These are phyloP conservation scores for Thelonectria blattea DNA, from an alignment of 2,329 filamentous ascomycete genomes.

Conservation along the genomic window DNA sequence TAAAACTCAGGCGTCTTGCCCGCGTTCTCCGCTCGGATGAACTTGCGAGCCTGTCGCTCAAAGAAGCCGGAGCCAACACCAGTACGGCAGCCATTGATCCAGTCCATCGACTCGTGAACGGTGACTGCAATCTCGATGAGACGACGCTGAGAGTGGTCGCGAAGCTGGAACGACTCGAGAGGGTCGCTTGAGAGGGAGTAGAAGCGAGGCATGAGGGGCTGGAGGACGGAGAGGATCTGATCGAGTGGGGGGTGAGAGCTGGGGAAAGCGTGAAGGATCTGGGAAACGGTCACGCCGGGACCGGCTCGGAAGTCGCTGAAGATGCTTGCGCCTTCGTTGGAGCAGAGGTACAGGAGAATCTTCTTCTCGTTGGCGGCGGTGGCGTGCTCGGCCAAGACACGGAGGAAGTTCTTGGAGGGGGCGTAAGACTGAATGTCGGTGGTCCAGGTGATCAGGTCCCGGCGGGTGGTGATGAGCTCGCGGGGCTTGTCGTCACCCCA, in stretches of 20 bases:
- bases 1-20: slow-evolving; percentile 70
- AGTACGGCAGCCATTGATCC: slow-evolving; percentile 73
- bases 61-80: slow-evolving; percentile 94
- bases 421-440: slow-evolving; percentile 91
- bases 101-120: slow-evolving; percentile 85
- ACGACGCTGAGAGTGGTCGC: slow-evolving; percentile 74
- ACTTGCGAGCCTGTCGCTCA: slow-evolving; percentile 79
- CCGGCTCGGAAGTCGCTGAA: slow-evolving; percentile 96
- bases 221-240: slow-evolving; percentile 77
- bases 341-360: slow-evolving; percentile 83
- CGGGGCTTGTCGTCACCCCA: slow-evolving; percentile 91
- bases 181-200: slow-evolving; percentile 98
- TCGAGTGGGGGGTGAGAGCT: slow-evolving; percentile 89
- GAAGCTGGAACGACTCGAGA: slow-evolving; percentile 72
- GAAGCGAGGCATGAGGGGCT: slow-evolving; percentile 94
- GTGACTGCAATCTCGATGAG: slow-evolving; percentile 97
- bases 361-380: slow-evolving; percentile 83
- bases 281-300: slow-evolving; percentile 82
- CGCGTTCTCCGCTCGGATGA: slow-evolving; percentile 69
- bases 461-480: slow-evolving; percentile 85
- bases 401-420: slow-evolving; percentile 85
- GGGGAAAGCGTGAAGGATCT: slow-evolving; percentile 90
- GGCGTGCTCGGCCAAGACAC: slow-evolving; percentile 85
- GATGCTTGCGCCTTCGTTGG: slow-evolving; percentile 85
- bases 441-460: slow-evolving; percentile 95